Base-by-base conservation (phyloP, 1,284 basidiomycete species). In the Bjerkandera adusta region DNA sequence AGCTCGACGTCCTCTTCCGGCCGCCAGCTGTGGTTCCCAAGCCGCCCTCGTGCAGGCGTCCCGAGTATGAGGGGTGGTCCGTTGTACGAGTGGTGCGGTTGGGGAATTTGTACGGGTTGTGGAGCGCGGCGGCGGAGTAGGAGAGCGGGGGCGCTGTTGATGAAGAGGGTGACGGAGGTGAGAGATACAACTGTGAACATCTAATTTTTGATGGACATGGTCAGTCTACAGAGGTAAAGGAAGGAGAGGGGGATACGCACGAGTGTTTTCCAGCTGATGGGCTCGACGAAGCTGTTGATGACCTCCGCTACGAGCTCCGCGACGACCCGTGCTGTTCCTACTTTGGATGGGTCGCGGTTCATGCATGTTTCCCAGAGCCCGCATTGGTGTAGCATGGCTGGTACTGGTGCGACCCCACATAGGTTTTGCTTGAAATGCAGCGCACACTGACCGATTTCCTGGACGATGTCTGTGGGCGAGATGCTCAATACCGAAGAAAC, bases 231-330 rank as follows among this genome's bases (percentile, higher is more conserved):
- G 27, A 22, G 32, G 8, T n/a, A 45, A 36, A 40, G 49, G 6
- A 29, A 25, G 44, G 12, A 30, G 26, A 10, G 32, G 18, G 38
- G 16, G 25, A 39, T 18, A 69, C 84, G 67, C 54, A 90, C 92
- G 71, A 98, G 75, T 13, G 92, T 95, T 71, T 96, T 97, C 92
- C 93, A 97, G 66, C 87, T 94, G 63, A 98, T 95, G 35, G 90
- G 87, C 63, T 98, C 96, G 24, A 98, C 90, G 64, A 99, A 99
- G 6, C 91, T 85, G 65, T 98, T 97, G 57, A 97, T 84, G 30
- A 97, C 90, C 58, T 97, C 95, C 39, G 92, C 96, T 65, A 98
- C 87, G 39, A 96, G 85, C 71, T 98, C 93, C 44, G 96, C 94
- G 36, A 89, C 86, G 56, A 98, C 89, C 54, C 83, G 83, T 46